Evolutionary conservation across 2,329 filamentous ascomycete genomes (phyloP).

Genomic region (Hypoxylon sp.): DNA sequence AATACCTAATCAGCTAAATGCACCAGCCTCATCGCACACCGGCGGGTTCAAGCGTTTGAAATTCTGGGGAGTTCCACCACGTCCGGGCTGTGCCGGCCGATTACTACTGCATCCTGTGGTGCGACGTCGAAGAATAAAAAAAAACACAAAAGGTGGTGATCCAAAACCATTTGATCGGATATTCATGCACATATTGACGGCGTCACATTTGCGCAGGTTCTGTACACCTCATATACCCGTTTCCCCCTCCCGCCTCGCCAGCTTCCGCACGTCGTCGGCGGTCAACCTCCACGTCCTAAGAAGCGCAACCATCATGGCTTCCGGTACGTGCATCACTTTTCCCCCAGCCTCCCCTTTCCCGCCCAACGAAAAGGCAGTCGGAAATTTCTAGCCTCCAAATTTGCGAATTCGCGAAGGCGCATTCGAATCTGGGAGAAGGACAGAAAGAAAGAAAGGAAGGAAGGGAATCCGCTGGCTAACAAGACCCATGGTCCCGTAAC

Average conservation of each 20-base stretch:
- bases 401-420: neutral
- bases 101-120: slow-evolving; percentile 30
- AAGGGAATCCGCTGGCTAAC: slow-evolving; percentile 14
- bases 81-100: slow-evolving; percentile 24
- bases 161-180: slow-evolving; percentile 11
- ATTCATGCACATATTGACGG: slow-evolving; percentile 38
- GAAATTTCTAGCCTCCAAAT: slow-evolving; percentile 2
- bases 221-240: slow-evolving; percentile 29
- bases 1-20: neutral
- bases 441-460: slow-evolving; percentile 3
- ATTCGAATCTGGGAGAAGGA: neutral
- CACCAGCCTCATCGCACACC: slow-evolving; percentile 21
- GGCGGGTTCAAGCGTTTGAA: slow-evolving; percentile 9
- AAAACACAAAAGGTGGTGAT: slow-evolving; percentile 32
- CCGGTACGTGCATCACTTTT: slow-evolving; percentile 48
- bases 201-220: slow-evolving; percentile 31
- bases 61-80: slow-evolving; percentile 26
- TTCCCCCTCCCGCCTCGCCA: slow-evolving; percentile 19
- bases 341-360: neutral
- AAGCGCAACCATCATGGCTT: slow-evolving; percentile 52
- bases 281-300: slow-evolving; percentile 37
- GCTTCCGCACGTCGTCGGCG: slow-evolving; percentile 27
- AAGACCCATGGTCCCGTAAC: slow-evolving; percentile 11
- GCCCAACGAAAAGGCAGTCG: neutral
- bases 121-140: slow-evolving; percentile 28